Percentiles rank a stretch among this genome's conserved stretches.
phyloP scores from a whole-genome alignment of 805 yeast species.

The Candida argentea region DNA sequence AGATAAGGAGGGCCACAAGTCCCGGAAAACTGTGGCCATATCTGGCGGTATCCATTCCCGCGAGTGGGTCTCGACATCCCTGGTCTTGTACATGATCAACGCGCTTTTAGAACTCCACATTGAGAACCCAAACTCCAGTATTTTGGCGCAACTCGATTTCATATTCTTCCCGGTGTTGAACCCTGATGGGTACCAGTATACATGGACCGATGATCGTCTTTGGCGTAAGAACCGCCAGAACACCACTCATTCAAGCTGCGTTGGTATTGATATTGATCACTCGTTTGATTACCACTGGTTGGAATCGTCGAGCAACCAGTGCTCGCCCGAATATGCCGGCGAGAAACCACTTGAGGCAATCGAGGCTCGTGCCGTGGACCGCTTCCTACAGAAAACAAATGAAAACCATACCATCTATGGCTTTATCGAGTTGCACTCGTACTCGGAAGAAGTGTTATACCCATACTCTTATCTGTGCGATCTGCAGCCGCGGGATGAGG shows the following conservation, averaged over 20 bases:
- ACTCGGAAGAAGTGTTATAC: constrained; percentile 71
- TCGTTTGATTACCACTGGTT: constrained; percentile 72
- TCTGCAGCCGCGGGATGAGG: constrained; percentile 66
- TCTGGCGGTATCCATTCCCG: constrained; percentile 86
- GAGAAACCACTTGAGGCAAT: constrained; percentile 51
- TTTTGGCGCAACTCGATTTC: constrained; percentile 54
- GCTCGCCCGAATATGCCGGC: constrained; percentile 80
- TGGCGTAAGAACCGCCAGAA: constrained; percentile 88
- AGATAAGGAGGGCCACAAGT: constrained; percentile 19
- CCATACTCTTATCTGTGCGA: constrained; percentile 79
- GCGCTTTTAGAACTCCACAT: constrained; percentile 21
- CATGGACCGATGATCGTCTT: constrained; percentile 72
- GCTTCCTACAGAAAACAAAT: constrained; percentile 30
- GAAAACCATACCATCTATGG: constrained; percentile 57
- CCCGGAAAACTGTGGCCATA: constrained; percentile 55
- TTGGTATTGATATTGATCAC: constrained; percentile 82
- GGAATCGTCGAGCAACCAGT: constrained; percentile 51
- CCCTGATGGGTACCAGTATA: constrained; percentile 83
- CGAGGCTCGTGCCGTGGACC: constrained; percentile 30
- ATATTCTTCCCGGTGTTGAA: constrained; percentile 75
- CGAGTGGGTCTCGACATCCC: constrained; percentile 76
- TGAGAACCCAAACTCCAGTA: constrained; percentile 25
- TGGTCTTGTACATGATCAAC: constrained; percentile 50
- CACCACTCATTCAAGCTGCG: constrained; percentile 52
- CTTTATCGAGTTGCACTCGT: constrained; percentile 75